Evolutionary conservation across 2,329 filamentous ascomycete species (phyloP), one percentile per base, ranked within the genome.

Genomic region (Fusarium paranaense): DNA sequence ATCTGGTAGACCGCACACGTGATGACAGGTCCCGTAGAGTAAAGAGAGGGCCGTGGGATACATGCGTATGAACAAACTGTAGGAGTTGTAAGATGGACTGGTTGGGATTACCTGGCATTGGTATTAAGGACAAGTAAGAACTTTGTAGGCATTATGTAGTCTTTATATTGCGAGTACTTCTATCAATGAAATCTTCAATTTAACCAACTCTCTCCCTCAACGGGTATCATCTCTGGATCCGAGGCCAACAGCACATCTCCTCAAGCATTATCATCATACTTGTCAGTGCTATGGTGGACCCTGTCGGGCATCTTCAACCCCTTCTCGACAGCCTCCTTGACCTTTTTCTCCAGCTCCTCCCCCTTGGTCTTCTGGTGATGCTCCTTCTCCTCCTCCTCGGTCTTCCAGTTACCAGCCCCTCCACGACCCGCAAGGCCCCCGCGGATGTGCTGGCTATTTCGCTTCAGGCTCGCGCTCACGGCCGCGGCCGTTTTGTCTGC

Each of bases 351-450:
- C 30, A 88, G 72, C 65, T 84, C 82, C 27, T 82, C 81, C 56
- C 76, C 80, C 76, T 74, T 81, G 67, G 56, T 42, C 60, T 76
- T 78, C 72, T 76, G 69, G 7, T 70, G 62, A 7, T 76, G 75
- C 35, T 69, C 59, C 9, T 74, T 73, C 40, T 76, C 80, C 25
- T 79, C 71, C 30, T 75, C 71, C 25, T 79, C 80, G 50, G 71
- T 72, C 52, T 73, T 78, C 82, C 86, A 91, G 79, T 90, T 91
- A 3, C 89, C 90, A 1, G 88, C 88, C n/a, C 89, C 89, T 27
- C 89, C 90, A 6, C 89, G 85, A 0, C 90, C 89, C 5, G 64
- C 76, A 59, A 80, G 67, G 0, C 73, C 77, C 45, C 74, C 73
- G 6, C 71, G 64, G 40, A 47, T 50, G 37, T 72, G 72, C n/a